These are phyloP conservation scores for Penicillium subrubescens DNA, from an alignment of 495 filamentous ascomycete genomes.

Conservation along the genomic window DNA sequence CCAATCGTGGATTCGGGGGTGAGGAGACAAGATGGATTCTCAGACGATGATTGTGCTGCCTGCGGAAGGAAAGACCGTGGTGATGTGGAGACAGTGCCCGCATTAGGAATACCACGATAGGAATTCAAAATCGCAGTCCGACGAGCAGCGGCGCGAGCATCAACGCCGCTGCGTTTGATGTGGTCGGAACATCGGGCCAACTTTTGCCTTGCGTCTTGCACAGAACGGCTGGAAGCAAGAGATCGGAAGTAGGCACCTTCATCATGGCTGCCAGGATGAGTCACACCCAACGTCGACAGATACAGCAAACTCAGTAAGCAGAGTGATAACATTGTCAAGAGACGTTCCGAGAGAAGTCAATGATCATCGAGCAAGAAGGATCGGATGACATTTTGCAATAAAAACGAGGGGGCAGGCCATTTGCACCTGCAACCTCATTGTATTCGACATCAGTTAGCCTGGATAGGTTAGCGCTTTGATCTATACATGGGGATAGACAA, in stretches of 20 bases:
- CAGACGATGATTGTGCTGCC: neutral
- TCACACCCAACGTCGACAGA: neutral
- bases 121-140: neutral
- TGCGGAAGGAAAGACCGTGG: neutral
- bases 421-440: neutral
- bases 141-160: neutral
- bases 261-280: neutral
- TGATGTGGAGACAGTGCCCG: neutral
- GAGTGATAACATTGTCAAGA: neutral
- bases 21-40: slow-evolving; percentile 25
- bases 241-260: neutral
- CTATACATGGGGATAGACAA: neutral
- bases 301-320: neutral
- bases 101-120: neutral
- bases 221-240: neutral
- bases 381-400: neutral
- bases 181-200: neutral
- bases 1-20: slow-evolving; percentile 32
- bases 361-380: neutral
- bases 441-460: neutral
- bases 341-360: neutral
- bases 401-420: neutral
- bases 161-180: neutral
- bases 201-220: neutral
- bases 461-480: neutral